Conservation (phyloP, 257 asterid genomes). For the Nicotiana paniculata region DNA sequence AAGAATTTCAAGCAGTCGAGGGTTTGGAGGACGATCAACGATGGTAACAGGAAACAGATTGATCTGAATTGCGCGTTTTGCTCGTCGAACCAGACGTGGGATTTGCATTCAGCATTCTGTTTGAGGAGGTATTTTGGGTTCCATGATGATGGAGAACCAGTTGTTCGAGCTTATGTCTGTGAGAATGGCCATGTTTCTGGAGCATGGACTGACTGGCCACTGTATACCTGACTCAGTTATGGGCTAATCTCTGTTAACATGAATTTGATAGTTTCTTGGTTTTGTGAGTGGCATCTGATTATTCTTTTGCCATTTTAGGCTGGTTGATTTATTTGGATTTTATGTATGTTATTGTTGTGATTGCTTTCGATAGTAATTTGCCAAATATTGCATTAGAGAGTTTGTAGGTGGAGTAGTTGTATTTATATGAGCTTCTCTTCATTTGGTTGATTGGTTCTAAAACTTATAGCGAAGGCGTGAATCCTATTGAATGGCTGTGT, state of each 20-base stretch:
- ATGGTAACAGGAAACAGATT: constrained; percentile 53
- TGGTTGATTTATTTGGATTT: background rate
- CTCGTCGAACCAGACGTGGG: constrained; percentile 62
- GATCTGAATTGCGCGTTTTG: constrained; percentile 70
- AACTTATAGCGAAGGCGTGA: background rate
- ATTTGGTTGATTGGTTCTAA: background rate
- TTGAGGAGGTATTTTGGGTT: constrained; percentile 73
- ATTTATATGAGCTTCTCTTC: background rate
- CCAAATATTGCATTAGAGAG: background rate
- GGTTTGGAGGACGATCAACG: constrained; percentile 91
- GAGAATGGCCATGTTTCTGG: constrained; percentile 95
- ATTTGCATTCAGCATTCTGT: constrained; percentile 78
- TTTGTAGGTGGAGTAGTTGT: background rate
- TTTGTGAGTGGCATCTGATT: background rate
- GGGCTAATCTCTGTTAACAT: background rate
- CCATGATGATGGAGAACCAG: constrained; percentile 92
- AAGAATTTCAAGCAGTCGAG: constrained; percentile 84
- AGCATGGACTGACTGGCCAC: constrained; percentile 96
- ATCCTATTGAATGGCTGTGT: background rate
- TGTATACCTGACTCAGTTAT: constrained; percentile 41
- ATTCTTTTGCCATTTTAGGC: background rate
- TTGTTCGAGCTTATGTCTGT: constrained; percentile 84
- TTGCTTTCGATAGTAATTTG: background rate
- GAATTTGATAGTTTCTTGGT: background rate
- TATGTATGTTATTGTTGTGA: background rate